Evolutionary conservation across 352 stramenopile species (phyloP).

Genomic region (Phytophthora fragariaefolia): DNA sequence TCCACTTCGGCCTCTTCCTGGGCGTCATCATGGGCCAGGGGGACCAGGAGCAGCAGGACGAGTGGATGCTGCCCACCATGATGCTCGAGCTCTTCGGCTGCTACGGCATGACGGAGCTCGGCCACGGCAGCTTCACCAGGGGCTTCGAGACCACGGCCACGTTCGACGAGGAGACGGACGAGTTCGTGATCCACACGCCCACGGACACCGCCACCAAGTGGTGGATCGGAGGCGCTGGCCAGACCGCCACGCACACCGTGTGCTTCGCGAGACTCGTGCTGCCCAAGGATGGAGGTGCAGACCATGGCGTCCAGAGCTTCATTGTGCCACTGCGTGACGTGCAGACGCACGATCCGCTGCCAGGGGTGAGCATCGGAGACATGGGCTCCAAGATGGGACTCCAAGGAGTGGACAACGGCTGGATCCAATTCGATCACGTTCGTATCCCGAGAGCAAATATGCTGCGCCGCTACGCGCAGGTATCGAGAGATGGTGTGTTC

Average conservation of each 20-base stretch:
- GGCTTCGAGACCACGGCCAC: constrained; percentile 96
- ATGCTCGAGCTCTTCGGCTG: constrained; percentile 85
- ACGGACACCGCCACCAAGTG: constrained; percentile 96
- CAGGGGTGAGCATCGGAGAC: constrained; percentile 69
- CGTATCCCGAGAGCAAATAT: constrained; percentile 81
- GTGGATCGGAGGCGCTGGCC: constrained; percentile 94
- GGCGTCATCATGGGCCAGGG: constrained; percentile 76
- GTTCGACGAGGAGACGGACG: constrained; percentile 87
- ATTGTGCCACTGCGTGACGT: constrained; percentile 94
- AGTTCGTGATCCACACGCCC: constrained; percentile 96
- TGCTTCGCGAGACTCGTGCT: constrained; percentile 94
- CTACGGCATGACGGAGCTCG: constrained; percentile 93
- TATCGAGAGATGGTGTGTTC: constrained; percentile 72
- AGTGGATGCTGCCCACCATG: constrained; percentile 78
- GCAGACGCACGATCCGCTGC: constrained; percentile 62
- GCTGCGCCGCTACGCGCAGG: constrained; percentile 71
- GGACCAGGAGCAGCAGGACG: constrained; percentile 81
- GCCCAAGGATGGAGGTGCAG: constrained; percentile 38
- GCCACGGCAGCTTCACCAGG: constrained; percentile 87
- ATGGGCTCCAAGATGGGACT: constrained; percentile 77
- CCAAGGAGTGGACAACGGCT: constrained; percentile 81
- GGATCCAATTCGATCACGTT: constrained; percentile 79
- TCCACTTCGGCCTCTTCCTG: constrained; percentile 88
- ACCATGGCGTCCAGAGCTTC: constrained; percentile 96
- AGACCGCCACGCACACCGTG: constrained; percentile 95